These are phyloP conservation scores for Heliosperma pusillum DNA, from an alignment of 148 eudicot species.

Conservation along the genomic window DNA sequence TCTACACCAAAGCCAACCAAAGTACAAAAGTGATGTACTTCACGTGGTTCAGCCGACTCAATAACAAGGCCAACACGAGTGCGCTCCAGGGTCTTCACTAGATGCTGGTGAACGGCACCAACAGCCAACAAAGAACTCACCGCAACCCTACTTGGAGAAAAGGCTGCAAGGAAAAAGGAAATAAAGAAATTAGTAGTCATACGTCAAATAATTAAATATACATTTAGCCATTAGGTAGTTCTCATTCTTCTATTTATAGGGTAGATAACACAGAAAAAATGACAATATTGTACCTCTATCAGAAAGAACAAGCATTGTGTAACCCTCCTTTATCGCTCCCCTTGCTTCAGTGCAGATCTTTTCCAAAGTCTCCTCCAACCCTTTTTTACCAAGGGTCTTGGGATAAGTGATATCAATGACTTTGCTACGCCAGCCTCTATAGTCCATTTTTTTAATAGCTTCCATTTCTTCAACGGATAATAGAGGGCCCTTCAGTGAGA, in stretches of 20 bases:
- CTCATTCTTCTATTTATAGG: too few relatives aligned
- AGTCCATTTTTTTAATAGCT: slow-evolving; percentile 90
- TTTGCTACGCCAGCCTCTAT: slow-evolving; percentile 95
- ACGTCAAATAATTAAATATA: neutral
- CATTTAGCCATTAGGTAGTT: too few relatives aligned
- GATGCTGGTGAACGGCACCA: slow-evolving; percentile 97
- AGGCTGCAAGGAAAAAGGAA: slow-evolving; percentile 40
- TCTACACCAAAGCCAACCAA: slow-evolving; percentile 97
- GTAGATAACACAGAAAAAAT: neutral
- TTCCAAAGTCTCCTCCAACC: slow-evolving; percentile 88
- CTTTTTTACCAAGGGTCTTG: slow-evolving; percentile 63
- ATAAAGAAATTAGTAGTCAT: slow-evolving; percentile 9
- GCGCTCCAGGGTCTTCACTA: slow-evolving; percentile 82
- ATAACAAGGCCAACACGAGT: slow-evolving; percentile 81
- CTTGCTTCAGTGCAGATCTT: slow-evolving; percentile 88
- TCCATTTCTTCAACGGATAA: slow-evolving; percentile 83
- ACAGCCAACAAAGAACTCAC: slow-evolving; percentile 94
- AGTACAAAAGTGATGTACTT: slow-evolving; percentile 99
- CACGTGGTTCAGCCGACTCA: slow-evolving; percentile 99
- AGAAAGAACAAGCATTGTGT: slow-evolving; percentile 76
- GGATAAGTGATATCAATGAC: slow-evolving; percentile 88
- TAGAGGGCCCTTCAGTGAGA: slow-evolving; percentile 91
- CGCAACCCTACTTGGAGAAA: slow-evolving; percentile 77
- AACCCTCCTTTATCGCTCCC: slow-evolving; percentile 79
- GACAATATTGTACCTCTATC: slow-evolving; percentile 68